Evolutionary conservation across 2,329 filamentous ascomycete species (phyloP).

Genomic region (Hansfordia pulvinata): DNA sequence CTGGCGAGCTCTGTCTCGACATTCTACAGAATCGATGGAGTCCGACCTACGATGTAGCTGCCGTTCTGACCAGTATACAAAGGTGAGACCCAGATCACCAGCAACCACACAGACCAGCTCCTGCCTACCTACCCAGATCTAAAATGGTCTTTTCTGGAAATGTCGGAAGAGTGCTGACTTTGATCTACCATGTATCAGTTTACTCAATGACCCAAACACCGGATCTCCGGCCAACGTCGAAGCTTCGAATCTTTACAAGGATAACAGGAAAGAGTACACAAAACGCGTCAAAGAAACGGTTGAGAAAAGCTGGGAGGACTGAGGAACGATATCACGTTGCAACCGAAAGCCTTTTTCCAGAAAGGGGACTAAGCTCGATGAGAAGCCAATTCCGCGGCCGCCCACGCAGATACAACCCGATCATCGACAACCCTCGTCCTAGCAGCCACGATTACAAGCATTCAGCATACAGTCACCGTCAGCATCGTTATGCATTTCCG

Average conservation of each 20-base stretch:
- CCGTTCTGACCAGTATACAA: constrained; percentile 93
- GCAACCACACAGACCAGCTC: constrained; percentile 3
- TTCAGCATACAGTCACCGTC: no score
- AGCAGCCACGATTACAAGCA: no score
- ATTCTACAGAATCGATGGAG: constrained; percentile 98
- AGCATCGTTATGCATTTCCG: no score
- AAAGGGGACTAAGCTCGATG: no score
- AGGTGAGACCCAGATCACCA: constrained; percentile 42
- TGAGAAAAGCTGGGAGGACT: constrained; percentile 99
- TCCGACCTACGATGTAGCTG: constrained; percentile 95
- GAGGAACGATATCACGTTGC: no score
- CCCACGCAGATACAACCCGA: no score
- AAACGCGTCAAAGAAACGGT: constrained; percentile 94
- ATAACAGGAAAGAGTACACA: constrained; percentile 91
- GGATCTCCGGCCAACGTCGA: constrained; percentile 96
- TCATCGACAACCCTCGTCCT: no score
- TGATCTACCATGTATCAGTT: constrained; percentile 31
- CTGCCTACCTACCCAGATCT: no score
- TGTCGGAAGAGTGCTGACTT: background rate
- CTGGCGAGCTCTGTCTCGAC: constrained; percentile 89
- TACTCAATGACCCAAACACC: constrained; percentile 97
- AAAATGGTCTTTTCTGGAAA: no score
- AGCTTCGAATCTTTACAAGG: constrained; percentile 95
- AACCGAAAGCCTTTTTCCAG: no score
- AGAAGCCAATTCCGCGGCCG: no score